Evolutionary conservation across 2,329 filamentous ascomycete species (phyloP), one percentile per base, ranked within the genome.

Genomic region (Colletotrichum cereale): DNA sequence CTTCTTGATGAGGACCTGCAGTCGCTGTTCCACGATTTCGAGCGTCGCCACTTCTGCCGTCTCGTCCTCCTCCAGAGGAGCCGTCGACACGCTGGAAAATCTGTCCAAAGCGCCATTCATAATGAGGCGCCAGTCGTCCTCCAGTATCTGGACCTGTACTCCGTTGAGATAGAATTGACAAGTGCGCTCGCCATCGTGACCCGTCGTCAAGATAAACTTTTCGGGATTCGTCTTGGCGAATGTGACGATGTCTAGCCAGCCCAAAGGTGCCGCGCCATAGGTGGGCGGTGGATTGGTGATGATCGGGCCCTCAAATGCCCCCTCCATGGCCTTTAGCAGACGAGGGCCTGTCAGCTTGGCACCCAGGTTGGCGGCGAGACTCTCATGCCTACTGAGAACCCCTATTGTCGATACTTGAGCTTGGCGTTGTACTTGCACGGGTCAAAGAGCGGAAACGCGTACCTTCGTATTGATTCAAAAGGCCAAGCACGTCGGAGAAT

Each of bases 61-160:
- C 81, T 97, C 95, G 78, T 97, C 94, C 78, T 97, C 94, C 70
- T 93, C 90, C 60, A 96, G 91, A 0, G 94, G 93, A 74, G 95
- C 90, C 18, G 92, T 91, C 2, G 94, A 92, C 24, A 95, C 94
- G 81, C 95, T 89, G 24, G 77, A 77, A 69, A 87, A 85, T 78
- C 94, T 91, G 80, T 97, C 93, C 14, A 95, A 89, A 74, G 93
- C 93, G 36, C 94, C 94, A 48, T 93, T 95, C 66, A 91, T 90
- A 75, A 97, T 95, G 74, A 97, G 84, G 52, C 95, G 88, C 86
- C 92, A 97, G 79, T 97, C 94, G 79, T 97, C 94, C 80, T 97
- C 94, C 24, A 90, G 91, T 73, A 97, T 96, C 82, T 97, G 93
- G 11, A 97, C 92, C 58, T 93, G 89, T 74, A 91, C 88, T 72